These are phyloP conservation scores for Scheffersomyces insectosa DNA, from an alignment of 1,139 yeast genomes.

Conservation along the genomic window DNA sequence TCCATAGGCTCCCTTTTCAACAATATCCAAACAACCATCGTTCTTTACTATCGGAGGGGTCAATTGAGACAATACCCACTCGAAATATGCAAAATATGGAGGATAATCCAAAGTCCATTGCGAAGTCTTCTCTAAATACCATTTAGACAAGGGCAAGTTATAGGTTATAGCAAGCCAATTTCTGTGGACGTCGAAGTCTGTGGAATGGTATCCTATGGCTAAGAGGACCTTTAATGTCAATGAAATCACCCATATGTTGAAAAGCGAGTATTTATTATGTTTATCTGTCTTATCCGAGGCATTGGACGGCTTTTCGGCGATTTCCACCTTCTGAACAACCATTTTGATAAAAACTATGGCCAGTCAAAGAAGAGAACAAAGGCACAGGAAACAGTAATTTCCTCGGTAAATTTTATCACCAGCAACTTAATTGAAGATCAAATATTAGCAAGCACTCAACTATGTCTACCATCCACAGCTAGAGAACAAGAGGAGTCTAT, in stretches of 20 bases:
- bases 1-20: constrained; percentile 66
- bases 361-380: too few relatives aligned
- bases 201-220: constrained; percentile 62
- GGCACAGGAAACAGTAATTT: too few relatives aligned
- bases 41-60: constrained; percentile 63
- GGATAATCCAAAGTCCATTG: constrained; percentile 98
- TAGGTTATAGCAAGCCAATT: constrained; percentile 94
- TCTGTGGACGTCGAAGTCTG: constrained; percentile 96
- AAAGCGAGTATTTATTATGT: constrained; percentile 24
- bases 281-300: too few relatives aligned
- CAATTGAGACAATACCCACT: constrained; percentile 70
- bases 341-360: too few relatives aligned
- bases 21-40: constrained; percentile 81
- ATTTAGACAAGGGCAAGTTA: constrained; percentile 68
- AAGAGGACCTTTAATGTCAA: constrained; percentile 39
- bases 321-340: too few relatives aligned
- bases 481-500: too few relatives aligned
- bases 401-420: too few relatives aligned
- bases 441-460: too few relatives aligned
- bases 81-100: constrained; percentile 95
- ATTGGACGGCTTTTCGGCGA: too few relatives aligned
- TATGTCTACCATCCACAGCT: too few relatives aligned
- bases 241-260: constrained; percentile 42
- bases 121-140: constrained; percentile 85
- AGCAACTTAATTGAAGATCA: too few relatives aligned